Base-by-base conservation (phyloP, 805 yeast genomes). In the Saccharomycopsis fibuligera region DNA sequence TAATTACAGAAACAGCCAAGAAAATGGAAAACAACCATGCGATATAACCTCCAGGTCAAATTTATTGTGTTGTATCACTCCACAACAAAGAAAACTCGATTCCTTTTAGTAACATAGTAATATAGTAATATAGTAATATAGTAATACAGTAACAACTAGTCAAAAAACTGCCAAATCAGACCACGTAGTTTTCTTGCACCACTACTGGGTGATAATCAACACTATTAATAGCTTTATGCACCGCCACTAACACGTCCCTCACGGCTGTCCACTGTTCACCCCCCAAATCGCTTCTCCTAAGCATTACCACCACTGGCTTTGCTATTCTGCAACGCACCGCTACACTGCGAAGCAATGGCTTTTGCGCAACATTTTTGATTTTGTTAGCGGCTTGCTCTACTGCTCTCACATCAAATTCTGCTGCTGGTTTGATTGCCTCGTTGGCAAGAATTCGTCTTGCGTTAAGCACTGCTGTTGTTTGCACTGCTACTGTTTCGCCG, bases 251-350 rank as follows among this genome's bases (percentile, higher is more conserved):
- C 16, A n/a, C 31, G 9, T 24, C 21, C 35, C 44, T 10, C 2
- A 16, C 14, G 10, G n/a, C 33, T 5, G 17, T 24, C 48, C 42
- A 44, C 6, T 5, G 9, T 5, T 9, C 16, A 14, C 21, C 17
- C 22, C 31, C 16, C 29, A 45, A 27, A 22, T 45, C 48, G 33
- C 48, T 23, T 22, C 48, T 12, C 40, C 38, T 45, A 16, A 45
- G 16, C 9, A 45, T 17, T 12, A 24, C 30, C 4, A 45, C 17
- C 35, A 45, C 43, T 5, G 37, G 38, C 27, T n/a, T 17, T 12
- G 22, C 31, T 43, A 9, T 19, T 33, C 31, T 5, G 46, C 36
- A 14, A 43, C 5, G 23, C 21, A 43, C 5, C 31, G 31, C 16
- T 31, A n/a, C 8, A 23, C 33, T 10, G 21, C 17, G 16, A 23